Base-by-base conservation (phyloP, 1,139 yeast species). In the Nakaseomyces sp. region DNA sequence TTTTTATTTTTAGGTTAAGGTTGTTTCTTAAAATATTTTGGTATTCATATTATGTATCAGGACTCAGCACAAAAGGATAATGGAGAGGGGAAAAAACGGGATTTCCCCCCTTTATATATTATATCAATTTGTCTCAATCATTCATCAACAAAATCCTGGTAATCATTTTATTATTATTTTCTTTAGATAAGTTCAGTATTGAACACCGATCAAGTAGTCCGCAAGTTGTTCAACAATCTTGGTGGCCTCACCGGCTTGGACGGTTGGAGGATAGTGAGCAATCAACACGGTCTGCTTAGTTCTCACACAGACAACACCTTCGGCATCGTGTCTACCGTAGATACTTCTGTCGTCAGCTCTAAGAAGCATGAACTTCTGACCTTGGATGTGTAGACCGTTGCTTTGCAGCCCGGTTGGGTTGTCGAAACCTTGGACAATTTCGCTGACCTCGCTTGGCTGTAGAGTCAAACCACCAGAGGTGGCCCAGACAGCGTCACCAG, bases 401-500 rank as follows among this genome's bases (percentile, higher is more conserved):
- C 91, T 77, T 68, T 86, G 96, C 56, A 91, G 74, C 44, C 74
- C 73, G 22, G 83, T 66, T 40, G 96, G 82, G 63, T 87, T 82
- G 57, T 78, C 81, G 62, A 81, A 91, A 24, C 96, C 97, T 47
- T 67, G 68, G 43, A 88, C 93, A 50, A 91, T 70, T 56, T 75
- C 85, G 42, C 72, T 58, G 56, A 89, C 79, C 68, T 91, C 99
- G 43, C 72, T 70, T 18, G 80, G 76, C 45, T 76, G 74, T 57
- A 88, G 77, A 53, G 76, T 71, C 58, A 86, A 77, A 42, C 77
- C 77, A 47, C 85, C 74, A 19, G 94, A 73, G 58, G 81, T 78
- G 20, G 98, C 97, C 98, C 98, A 91, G 47, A 81, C 77, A 29
- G 95, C 77, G 65, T 89, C 96, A 38, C 98, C 98, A 10, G 94